Conservation (phyloP, 345 rosid genomes). For the Geranium rotundifolium region DNA sequence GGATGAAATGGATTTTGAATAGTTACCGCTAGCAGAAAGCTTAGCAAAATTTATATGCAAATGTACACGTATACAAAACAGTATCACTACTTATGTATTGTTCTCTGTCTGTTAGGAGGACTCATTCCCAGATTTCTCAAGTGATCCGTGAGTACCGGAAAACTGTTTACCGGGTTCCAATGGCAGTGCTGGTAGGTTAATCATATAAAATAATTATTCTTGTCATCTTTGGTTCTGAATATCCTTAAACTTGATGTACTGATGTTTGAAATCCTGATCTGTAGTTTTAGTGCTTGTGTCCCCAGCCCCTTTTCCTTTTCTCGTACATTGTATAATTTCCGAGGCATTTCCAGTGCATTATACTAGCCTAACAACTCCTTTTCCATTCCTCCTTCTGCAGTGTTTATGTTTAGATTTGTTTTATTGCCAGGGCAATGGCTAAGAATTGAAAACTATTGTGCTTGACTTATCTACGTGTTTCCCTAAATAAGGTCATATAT, state of each 20-base stretch:
- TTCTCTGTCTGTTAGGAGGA: slow-evolving; percentile 46
- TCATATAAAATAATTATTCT: not conserved
- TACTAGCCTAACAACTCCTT: not conserved
- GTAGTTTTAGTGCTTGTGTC: not conserved
- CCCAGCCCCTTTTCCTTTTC: not conserved
- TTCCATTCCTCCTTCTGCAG: not conserved
- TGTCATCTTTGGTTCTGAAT: not conserved
- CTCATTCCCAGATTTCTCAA: slow-evolving; percentile 91
- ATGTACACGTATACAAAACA: not conserved
- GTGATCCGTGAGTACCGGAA: slow-evolving; percentile 74
- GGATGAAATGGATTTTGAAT: not conserved
- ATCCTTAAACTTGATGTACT: not conserved
- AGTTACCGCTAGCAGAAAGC: not conserved
- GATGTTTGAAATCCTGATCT: not conserved
- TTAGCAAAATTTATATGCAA: not conserved
- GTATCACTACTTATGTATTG: slow-evolving; percentile 3
- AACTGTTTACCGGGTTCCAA: slow-evolving; percentile 84
- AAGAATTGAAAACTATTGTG: not conserved
- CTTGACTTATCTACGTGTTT: not conserved
- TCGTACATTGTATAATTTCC: not conserved
- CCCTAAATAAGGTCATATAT: not conserved
- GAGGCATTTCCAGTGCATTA: not conserved
- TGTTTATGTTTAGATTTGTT: not conserved
- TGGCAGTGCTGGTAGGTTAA: slow-evolving; percentile 79
- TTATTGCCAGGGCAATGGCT: not conserved